These are phyloP conservation scores for Magnusiomyces sp. DNA, from an alignment of 1,139 yeast species.

Conservation along the genomic window DNA sequence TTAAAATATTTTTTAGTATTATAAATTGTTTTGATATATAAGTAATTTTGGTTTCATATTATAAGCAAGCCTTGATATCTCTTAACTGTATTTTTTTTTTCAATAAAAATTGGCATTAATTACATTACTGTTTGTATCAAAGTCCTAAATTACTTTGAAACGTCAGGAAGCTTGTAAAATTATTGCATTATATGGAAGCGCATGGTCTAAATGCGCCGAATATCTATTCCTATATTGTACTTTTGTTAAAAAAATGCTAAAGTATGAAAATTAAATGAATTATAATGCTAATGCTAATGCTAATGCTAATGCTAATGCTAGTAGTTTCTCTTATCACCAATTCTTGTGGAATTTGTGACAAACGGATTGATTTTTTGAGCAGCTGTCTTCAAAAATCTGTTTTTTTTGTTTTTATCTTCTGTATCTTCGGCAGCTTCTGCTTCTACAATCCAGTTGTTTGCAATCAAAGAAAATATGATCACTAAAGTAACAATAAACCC, in stretches of 20 bases:
- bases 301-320: too few species aligned
- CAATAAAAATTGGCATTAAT: too few species aligned
- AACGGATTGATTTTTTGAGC: constrained; percentile 4
- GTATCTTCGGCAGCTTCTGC: constrained; percentile 8
- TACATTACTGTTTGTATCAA: too few species aligned
- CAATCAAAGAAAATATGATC: constrained; percentile 18
- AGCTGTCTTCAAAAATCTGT: neutral
- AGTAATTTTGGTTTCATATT: too few species aligned
- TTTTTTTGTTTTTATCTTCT: neutral
- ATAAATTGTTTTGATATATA: neutral
- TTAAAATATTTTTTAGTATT: neutral
- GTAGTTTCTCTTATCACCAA: neutral
- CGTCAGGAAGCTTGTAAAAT: neutral
- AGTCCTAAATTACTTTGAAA: neutral
- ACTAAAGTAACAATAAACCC: constrained; percentile 32
- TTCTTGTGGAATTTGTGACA: neutral
- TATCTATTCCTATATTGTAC: too few species aligned
- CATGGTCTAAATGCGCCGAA: too few species aligned
- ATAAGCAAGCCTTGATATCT: too few species aligned
- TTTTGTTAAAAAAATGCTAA: neutral
- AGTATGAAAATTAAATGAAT: neutral
- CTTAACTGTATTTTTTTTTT: too few species aligned
- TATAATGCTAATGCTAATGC: neutral
- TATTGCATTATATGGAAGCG: neutral
- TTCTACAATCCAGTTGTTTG: constrained; percentile 20